Conservation (phyloP, 306 rosid species). For the Gynostemma pentaphyllum region DNA sequence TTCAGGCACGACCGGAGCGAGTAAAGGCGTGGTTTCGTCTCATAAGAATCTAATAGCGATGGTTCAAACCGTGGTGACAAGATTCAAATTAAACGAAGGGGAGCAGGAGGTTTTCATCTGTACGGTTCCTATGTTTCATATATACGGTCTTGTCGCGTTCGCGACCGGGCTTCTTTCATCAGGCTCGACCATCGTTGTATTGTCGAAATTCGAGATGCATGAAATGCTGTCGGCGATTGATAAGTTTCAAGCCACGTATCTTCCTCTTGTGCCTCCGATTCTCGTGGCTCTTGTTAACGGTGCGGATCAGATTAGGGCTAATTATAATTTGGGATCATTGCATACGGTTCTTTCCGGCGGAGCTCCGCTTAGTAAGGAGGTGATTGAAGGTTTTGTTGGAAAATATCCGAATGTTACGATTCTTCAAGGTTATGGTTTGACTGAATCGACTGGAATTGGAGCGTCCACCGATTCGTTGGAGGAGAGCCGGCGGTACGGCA, state of each 20-base stretch:
- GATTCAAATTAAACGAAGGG: constrained; percentile 26
- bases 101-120: constrained; percentile 50
- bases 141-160: constrained; percentile 64
- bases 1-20: constrained; percentile 80
- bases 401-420: constrained; percentile 46
- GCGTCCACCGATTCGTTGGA: constrained; percentile 72
- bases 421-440: constrained; percentile 79
- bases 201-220: constrained; percentile 71
- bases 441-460: constrained; percentile 76
- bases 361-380: constrained; percentile 85
- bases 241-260: constrained; percentile 36
- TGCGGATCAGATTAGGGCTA: constrained; percentile 43
- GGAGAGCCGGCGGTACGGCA: constrained; percentile 79
- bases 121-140: constrained; percentile 88
- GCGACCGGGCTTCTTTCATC: constrained; percentile 53
- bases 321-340: constrained; percentile 55
- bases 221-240: constrained; percentile 55
- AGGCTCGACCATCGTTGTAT: constrained; percentile 55
- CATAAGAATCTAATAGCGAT: constrained; percentile 59
- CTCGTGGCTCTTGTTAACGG: constrained; percentile 55
- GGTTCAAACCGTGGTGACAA: constrained; percentile 35
- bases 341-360: constrained; percentile 58
- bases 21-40: constrained; percentile 85
- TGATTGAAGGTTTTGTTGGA: constrained; percentile 61
- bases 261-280: constrained; percentile 87